Evolutionary conservation across 2,329 filamentous ascomycete species (phyloP).

Genomic region (Calycina marina): DNA sequence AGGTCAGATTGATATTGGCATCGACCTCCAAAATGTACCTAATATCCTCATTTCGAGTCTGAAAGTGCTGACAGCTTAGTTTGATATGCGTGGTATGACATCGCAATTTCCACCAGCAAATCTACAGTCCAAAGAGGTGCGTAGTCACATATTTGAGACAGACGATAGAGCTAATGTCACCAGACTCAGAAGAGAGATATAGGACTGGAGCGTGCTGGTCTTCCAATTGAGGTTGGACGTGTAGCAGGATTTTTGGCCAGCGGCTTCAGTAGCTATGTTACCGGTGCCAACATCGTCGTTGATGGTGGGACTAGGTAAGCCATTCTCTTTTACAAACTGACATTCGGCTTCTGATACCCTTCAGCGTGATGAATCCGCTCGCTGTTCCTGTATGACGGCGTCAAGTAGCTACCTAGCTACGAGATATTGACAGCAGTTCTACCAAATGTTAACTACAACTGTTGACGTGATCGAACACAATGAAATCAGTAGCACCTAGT

Average conservation of each 20-base stretch:
- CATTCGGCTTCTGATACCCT: not conserved
- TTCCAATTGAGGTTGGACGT: conserved; percentile 41
- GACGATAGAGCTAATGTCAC: not conserved
- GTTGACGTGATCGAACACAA: too few relatives aligned
- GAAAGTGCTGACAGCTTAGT: conserved; percentile 13
- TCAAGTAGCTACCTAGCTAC: too few relatives aligned
- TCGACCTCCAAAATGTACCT: conserved; percentile 29
- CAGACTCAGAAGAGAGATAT: conserved; percentile 33
- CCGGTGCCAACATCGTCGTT: conserved; percentile 45
- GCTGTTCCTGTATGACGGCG: not conserved
- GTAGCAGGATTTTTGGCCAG: conserved; percentile 48
- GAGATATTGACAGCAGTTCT: too few relatives aligned
- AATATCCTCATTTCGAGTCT: not conserved
- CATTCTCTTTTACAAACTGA: not conserved
- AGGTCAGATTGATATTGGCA: conserved; percentile 27
- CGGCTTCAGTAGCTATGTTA: conserved; percentile 48
- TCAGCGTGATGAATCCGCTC: conserved; percentile 26
- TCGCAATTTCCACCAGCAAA: conserved; percentile 39
- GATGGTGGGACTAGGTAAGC: conserved; percentile 36
- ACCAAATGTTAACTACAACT: too few relatives aligned
- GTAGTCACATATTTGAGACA: conserved; percentile 1
- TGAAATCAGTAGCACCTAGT: too few relatives aligned
- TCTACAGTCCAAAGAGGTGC: conserved; percentile 33
- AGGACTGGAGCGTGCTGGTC: conserved; percentile 41
- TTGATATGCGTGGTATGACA: conserved; percentile 34